Evolutionary conservation across 257 asterid species (phyloP).

Genomic region (Solanum peruvianum): DNA sequence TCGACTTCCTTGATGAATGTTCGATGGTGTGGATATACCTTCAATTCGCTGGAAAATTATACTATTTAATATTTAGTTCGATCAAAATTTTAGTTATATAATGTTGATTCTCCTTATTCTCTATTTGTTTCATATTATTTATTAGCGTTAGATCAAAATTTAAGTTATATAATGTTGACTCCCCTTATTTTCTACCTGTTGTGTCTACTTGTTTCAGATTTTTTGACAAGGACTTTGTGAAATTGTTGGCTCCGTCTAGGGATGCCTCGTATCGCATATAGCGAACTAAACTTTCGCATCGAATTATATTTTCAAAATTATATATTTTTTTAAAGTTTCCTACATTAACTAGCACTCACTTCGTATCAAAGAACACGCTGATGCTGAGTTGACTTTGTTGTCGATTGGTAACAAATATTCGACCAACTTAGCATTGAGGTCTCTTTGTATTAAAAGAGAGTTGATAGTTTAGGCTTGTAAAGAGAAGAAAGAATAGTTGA

Average conservation of each 20-base stretch:
- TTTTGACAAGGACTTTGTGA: no score
- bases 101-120: not conserved
- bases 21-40: no score
- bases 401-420: no score
- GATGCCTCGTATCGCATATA: not conserved
- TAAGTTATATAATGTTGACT: not conserved
- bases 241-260: not conserved
- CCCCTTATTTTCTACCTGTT: not conserved
- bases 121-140: no score
- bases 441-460: not conserved
- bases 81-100: not conserved
- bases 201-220: no score
- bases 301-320: not conserved
- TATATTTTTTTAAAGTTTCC: not conserved
- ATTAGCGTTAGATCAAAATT: no score
- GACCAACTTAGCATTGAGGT: not conserved
- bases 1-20: not conserved
- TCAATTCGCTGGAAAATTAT: no score
- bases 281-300: not conserved
- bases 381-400: not conserved
- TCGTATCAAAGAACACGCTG: not conserved
- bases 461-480: not conserved
- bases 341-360: not conserved
- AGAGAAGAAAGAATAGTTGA: not conserved
- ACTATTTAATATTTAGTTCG: not conserved